Conservation (phyloP, 768 basidiomycete species). For the Tephrocybe sp. region DNA sequence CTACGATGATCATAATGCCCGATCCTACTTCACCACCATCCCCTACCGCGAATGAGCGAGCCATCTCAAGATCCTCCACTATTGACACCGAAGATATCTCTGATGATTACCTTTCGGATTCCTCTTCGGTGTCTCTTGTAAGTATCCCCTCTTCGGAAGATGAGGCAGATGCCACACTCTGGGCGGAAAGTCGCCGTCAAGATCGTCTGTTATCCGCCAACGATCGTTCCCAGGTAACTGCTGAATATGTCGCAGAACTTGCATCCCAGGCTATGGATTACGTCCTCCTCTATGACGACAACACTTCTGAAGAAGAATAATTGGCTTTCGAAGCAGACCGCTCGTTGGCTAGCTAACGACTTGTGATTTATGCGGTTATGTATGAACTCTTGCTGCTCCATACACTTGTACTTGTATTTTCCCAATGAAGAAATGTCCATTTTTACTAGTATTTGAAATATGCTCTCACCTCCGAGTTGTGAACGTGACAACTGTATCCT, state of each 20-base stretch:
- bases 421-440: neutral
- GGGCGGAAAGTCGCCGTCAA: constrained; percentile 55
- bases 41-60: neutral
- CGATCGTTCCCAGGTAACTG: constrained; percentile 29
- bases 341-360: neutral
- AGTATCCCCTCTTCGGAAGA: constrained; percentile 59
- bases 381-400: neutral
- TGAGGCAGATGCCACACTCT: constrained; percentile 53
- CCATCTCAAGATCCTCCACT: constrained; percentile 13
- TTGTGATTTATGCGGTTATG: neutral
- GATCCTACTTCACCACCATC: constrained; percentile 23
- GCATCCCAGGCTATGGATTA: constrained; percentile 50
- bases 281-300: constrained; percentile 71
- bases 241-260: constrained; percentile 24
- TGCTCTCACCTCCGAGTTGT: neutral
- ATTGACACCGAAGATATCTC: constrained; percentile 27
- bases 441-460: neutral
- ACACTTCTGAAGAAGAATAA: constrained; percentile 53
- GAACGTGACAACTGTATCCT: constrained; percentile 33
- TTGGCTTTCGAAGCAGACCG: too few relatives aligned
- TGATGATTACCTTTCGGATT: constrained; percentile 41
- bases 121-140: constrained; percentile 57
- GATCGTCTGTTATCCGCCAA: neutral
- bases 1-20: constrained; percentile 73
- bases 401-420: constrained; percentile 1